Percentiles rank a stretch among this genome's conserved stretches.
Evolutionary conservation across 164 flowering plant genomes (phyloP).

Genomic region (Liquidambar formosana): DNA sequence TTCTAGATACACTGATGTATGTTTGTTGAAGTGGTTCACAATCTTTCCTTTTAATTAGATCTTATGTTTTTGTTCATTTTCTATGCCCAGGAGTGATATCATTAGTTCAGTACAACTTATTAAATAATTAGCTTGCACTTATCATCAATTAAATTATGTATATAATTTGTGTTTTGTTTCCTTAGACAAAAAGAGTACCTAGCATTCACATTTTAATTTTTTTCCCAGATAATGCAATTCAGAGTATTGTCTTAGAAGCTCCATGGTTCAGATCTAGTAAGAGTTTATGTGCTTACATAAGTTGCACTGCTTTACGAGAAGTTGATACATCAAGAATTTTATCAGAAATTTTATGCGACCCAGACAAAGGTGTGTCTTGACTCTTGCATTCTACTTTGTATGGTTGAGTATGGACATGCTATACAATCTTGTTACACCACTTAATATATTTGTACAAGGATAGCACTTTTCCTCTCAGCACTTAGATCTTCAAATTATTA

Average conservation of each 20-base stretch:
- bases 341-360: slow-evolving; percentile 50
- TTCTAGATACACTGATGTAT: background rate
- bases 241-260: slow-evolving; percentile 65
- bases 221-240: slow-evolving; percentile 72
- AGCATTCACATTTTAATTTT: background rate
- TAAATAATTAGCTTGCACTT: too few relatives aligned
- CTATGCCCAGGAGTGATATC: too few relatives aligned
- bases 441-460: too few relatives aligned
- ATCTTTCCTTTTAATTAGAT: background rate
- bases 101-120: too few relatives aligned
- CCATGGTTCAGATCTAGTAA: slow-evolving; percentile 81
- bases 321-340: slow-evolving; percentile 78
- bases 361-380: slow-evolving; percentile 47
- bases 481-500: background rate
- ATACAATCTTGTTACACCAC: too few relatives aligned
- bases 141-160: too few relatives aligned
- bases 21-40: background rate
- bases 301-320: slow-evolving; percentile 81
- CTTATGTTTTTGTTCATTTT: too few relatives aligned
- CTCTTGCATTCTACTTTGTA: background rate
- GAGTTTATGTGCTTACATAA: slow-evolving; percentile 89
- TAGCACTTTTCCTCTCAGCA: background rate
- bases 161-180: background rate
- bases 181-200: background rate
- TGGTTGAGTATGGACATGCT: background rate